Conservation (phyloP, 805 yeast species). For the Wickerhamomyces rabaulensis region DNA sequence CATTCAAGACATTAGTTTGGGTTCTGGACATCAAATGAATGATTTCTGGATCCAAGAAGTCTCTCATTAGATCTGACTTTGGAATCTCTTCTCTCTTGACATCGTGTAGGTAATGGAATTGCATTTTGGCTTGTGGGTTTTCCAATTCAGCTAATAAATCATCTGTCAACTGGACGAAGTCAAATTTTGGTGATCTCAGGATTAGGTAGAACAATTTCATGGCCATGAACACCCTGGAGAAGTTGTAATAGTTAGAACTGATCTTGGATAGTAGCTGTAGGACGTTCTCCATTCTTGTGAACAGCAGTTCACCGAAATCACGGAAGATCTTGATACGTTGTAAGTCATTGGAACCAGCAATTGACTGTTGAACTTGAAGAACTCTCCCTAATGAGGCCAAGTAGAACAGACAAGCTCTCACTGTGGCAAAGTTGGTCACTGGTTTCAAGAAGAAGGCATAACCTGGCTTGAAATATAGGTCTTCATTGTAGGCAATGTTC, state of each 20-base stretch:
- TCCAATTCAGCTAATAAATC: slow-evolving; percentile 1
- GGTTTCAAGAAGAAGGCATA: slow-evolving; percentile 41
- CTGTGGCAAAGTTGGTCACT: slow-evolving; percentile 8
- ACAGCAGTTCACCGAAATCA: slow-evolving; percentile 8
- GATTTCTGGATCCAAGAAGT: slow-evolving; percentile 13
- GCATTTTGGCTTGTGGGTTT: background rate
- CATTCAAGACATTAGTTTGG: slow-evolving; percentile 10
- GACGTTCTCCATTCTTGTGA: slow-evolving; percentile 6
- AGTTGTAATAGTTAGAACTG: slow-evolving; percentile 12
- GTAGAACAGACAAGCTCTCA: slow-evolving; percentile 11
- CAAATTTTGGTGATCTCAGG: slow-evolving; percentile 15
- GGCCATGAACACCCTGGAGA: slow-evolving; percentile 14
- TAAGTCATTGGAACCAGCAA: background rate
- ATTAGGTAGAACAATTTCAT: slow-evolving; percentile 10
- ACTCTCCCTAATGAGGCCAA: slow-evolving; percentile 9
- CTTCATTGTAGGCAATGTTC: slow-evolving; percentile 28
- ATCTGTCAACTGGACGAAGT: slow-evolving; percentile 12
- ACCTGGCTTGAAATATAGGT: slow-evolving; percentile 35
- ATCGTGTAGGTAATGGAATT: slow-evolving; percentile 6
- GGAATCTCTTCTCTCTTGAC: slow-evolving; percentile 17
- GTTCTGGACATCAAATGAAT: slow-evolving; percentile 8
- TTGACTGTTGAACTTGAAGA: slow-evolving; percentile 14
- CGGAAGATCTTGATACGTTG: slow-evolving; percentile 8
- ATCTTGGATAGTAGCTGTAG: slow-evolving; percentile 15
- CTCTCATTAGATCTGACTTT: slow-evolving; percentile 10